A percentile compares a stretch with the other conserved stretches of the same genome.
These are phyloP conservation scores for Colletotrichum sp. DNA, from an alignment of 2,329 filamentous ascomycete species.

Conservation along the genomic window DNA sequence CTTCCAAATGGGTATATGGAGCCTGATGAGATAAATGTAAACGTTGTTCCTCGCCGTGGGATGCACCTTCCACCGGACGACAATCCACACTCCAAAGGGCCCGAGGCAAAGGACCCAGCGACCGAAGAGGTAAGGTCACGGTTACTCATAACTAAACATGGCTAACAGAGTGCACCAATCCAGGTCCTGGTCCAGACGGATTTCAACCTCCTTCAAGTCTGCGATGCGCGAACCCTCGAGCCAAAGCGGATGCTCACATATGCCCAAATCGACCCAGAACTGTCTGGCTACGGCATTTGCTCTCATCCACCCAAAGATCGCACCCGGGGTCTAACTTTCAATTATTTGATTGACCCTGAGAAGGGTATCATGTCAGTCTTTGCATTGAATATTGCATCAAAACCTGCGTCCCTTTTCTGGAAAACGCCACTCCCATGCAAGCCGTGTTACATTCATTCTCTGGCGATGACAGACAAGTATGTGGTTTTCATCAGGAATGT, in stretches of 20 bases:
- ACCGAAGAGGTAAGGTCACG: neutral
- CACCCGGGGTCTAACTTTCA: constrained; percentile 18
- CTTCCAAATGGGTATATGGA: neutral
- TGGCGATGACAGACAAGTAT: constrained; percentile 22
- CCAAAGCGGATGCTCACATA: constrained; percentile 22
- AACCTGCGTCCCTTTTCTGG: constrained; percentile 15
- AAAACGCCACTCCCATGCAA: constrained; percentile 20
- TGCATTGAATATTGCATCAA: constrained; percentile 12
- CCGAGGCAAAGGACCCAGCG: neutral
- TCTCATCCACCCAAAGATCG: constrained; percentile 23
- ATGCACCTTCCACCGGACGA: constrained; percentile 18
- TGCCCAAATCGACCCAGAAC: constrained; percentile 21
- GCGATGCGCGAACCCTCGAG: constrained; percentile 20
- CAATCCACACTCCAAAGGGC: constrained; percentile 15
- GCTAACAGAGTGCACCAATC: neutral
- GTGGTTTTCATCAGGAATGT: constrained; percentile 21
- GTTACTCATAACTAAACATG: neutral
- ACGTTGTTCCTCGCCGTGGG: constrained; percentile 16
- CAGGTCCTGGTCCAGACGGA: constrained; percentile 18
- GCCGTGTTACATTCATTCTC: constrained; percentile 22
- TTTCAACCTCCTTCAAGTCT: constrained; percentile 19
- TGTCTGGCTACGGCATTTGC: constrained; percentile 21
- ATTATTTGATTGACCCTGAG: constrained; percentile 15
- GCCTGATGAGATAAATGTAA: constrained; percentile 18
- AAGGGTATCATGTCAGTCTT: constrained; percentile 14